Evolutionary conservation across 192 early-diverging fungal genomes (phyloP).

Genomic region (Thoreauomyces humboldtii): DNA sequence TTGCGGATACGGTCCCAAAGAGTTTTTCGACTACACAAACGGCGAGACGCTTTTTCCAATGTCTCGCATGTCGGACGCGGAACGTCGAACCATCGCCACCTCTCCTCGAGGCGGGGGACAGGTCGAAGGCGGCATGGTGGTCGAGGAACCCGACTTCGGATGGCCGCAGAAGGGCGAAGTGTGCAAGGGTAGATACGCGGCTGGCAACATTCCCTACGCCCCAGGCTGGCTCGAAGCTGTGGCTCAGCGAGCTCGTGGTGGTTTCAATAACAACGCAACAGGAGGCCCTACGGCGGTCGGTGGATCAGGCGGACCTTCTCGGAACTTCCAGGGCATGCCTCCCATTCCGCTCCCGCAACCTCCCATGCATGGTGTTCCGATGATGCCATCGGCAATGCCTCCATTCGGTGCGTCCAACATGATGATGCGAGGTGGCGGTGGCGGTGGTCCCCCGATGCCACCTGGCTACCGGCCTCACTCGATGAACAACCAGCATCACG

Average conservation of each 20-base stretch:
- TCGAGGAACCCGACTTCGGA: slow-evolving; percentile 53
- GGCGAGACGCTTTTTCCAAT: slow-evolving; percentile 47
- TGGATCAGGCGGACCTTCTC: too few species aligned
- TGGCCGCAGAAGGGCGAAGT: slow-evolving; percentile 29
- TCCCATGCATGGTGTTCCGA: too few species aligned
- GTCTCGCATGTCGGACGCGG: slow-evolving; percentile 40
- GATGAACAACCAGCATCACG: not conserved
- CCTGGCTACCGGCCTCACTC: not conserved
- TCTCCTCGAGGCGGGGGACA: slow-evolving; percentile 43
- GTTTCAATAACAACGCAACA: slow-evolving; percentile 3
- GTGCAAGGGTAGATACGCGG: slow-evolving; percentile 23
- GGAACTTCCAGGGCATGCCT: too few species aligned
- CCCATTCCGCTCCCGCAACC: too few species aligned
- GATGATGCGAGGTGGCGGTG: too few species aligned
- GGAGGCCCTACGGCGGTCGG: not conserved
- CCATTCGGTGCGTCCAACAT: too few species aligned
- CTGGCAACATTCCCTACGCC: slow-evolving; percentile 6
- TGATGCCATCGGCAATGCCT: too few species aligned
- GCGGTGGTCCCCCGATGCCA: too few species aligned
- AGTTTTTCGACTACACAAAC: slow-evolving; percentile 45
- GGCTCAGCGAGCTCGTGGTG: slow-evolving; percentile 3
- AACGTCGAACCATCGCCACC: slow-evolving; percentile 32
- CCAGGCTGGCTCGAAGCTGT: slow-evolving; percentile 10
- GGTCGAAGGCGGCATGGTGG: slow-evolving; percentile 44
- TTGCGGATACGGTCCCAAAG: slow-evolving; percentile 55